Evolutionary conservation across 2,329 filamentous ascomycete species (phyloP).

Genomic region (Amauroascus verrucosus): DNA sequence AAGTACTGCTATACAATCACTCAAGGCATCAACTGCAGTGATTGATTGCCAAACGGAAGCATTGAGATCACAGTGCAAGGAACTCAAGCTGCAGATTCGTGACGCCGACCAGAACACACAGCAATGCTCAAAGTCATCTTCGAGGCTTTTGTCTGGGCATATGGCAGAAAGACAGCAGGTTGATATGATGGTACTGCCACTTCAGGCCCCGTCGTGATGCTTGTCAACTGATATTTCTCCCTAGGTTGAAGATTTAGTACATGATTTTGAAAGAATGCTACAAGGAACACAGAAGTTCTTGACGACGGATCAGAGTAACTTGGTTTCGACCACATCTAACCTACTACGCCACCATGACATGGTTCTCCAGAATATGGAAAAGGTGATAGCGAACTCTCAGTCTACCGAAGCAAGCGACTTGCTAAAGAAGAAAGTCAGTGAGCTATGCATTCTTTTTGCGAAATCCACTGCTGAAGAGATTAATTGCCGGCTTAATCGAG

Average conservation of each 20-base stretch:
- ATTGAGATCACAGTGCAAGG: slow-evolving; percentile 26
- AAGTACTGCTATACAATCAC: slow-evolving; percentile 26
- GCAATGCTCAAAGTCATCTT: slow-evolving; percentile 22
- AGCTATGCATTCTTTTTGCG: slow-evolving; percentile 26
- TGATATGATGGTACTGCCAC: slow-evolving; percentile 24
- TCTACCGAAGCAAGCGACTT: slow-evolving; percentile 24
- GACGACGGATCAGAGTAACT: slow-evolving; percentile 25
- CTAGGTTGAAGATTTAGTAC: slow-evolving; percentile 29
- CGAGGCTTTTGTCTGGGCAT: slow-evolving; percentile 28
- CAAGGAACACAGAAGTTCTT: slow-evolving; percentile 25
- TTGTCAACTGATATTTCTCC: not conserved
- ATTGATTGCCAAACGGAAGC: slow-evolving; percentile 28
- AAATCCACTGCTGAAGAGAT: slow-evolving; percentile 30
- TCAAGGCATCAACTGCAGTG: slow-evolving; percentile 30
- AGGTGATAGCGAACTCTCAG: slow-evolving; percentile 22
- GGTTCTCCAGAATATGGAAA: slow-evolving; percentile 25
- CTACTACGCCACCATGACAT: slow-evolving; percentile 32
- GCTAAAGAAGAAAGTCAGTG: slow-evolving; percentile 22
- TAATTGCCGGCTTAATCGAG: slow-evolving; percentile 31
- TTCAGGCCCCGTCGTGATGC: not conserved
- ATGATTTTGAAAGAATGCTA: slow-evolving; percentile 27
- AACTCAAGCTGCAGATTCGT: slow-evolving; percentile 22
- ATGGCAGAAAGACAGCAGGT: slow-evolving; percentile 28
- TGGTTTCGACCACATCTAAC: slow-evolving; percentile 26
- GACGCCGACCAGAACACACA: slow-evolving; percentile 19